Evolutionary conservation across 768 basidiomycete species (phyloP).

Genomic region (Rickenella mellea): DNA sequence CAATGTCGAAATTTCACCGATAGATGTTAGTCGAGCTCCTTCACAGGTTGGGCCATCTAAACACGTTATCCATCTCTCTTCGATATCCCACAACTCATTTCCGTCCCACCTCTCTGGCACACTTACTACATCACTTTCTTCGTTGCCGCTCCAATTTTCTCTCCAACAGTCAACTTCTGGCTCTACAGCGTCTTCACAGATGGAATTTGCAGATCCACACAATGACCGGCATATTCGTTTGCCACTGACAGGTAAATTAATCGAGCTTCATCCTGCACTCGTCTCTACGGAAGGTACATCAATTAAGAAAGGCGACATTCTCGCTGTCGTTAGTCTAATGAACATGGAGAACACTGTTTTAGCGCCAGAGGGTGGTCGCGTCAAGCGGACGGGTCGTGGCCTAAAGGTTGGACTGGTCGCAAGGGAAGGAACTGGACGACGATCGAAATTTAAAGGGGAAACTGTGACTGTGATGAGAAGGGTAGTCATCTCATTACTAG

Average conservation of each 20-base stretch:
- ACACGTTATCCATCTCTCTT: constrained; percentile 5
- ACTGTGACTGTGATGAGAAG: background rate
- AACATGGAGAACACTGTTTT: constrained; percentile 11
- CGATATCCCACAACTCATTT: constrained; percentile 10
- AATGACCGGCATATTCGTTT: constrained; percentile 6
- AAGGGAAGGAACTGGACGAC: constrained; percentile 10
- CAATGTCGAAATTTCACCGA: constrained; percentile 4
- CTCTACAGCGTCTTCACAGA: background rate
- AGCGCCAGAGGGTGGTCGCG: constrained; percentile 2
- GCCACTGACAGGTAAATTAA: constrained; percentile 9
- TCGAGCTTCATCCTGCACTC: constrained; percentile 9
- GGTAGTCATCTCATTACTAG: constrained; percentile 5
- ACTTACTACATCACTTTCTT: constrained; percentile 7
- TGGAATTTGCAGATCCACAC: constrained; percentile 7
- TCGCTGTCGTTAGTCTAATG: constrained; percentile 9
- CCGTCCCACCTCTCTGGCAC: constrained; percentile 10
- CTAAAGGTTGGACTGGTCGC: constrained; percentile 7
- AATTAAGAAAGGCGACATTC: constrained; percentile 3
- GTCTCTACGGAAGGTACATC: background rate
- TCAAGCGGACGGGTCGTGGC: constrained; percentile 5
- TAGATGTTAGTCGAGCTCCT: background rate
- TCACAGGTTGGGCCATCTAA: background rate
- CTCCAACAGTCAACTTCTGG: constrained; percentile 5
- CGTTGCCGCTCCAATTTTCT: constrained; percentile 6
- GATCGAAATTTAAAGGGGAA: constrained; percentile 7